phyloP scores from a whole-genome alignment of 441 rosid species.

The Flueggea neowawraea region DNA sequence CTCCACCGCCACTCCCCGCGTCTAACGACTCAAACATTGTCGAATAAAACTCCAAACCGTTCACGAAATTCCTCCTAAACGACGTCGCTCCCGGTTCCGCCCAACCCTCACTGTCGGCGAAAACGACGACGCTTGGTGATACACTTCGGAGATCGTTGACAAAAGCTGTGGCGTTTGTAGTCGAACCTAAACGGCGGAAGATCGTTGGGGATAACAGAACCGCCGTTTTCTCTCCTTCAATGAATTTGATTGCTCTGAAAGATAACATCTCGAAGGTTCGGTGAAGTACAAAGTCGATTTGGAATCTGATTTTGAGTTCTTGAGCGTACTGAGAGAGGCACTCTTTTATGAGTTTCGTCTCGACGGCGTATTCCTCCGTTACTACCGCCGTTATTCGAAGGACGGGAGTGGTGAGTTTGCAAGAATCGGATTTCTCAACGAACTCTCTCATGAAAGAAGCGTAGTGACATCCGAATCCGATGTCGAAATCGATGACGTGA shows the following conservation, averaged over 20 bases:
- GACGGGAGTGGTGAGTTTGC: constrained; percentile 36
- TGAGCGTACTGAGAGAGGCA: constrained; percentile 73
- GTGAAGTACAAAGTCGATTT: constrained; percentile 64
- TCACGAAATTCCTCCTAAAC: constrained; percentile 67
- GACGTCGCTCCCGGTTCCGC: constrained; percentile 47
- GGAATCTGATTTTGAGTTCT: constrained; percentile 69
- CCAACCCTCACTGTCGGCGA: constrained; percentile 76
- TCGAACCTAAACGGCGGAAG: constrained; percentile 53
- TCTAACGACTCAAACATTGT: constrained; percentile 84
- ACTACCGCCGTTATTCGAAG: constrained; percentile 79
- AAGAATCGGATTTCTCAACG: constrained; percentile 38
- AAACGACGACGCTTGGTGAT: constrained; percentile 60
- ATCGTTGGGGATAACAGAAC: constrained; percentile 59
- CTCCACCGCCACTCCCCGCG: constrained; percentile 59
- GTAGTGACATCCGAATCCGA: constrained; percentile 94
- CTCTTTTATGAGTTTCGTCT: constrained; percentile 71
- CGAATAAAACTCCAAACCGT: constrained; percentile 65
- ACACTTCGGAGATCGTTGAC: constrained; percentile 47
- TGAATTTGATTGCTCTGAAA: constrained; percentile 64
- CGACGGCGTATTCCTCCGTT: constrained; percentile 58
- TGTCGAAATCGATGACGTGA: constrained; percentile 89
- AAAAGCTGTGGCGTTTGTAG: constrained; percentile 34
- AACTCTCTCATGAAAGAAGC: constrained; percentile 88
- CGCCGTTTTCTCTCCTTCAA: constrained; percentile 70
- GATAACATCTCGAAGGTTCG: constrained; percentile 71